Conservation (phyloP, 768 basidiomycete genomes). For the Tricholoma furcatifolium region DNA sequence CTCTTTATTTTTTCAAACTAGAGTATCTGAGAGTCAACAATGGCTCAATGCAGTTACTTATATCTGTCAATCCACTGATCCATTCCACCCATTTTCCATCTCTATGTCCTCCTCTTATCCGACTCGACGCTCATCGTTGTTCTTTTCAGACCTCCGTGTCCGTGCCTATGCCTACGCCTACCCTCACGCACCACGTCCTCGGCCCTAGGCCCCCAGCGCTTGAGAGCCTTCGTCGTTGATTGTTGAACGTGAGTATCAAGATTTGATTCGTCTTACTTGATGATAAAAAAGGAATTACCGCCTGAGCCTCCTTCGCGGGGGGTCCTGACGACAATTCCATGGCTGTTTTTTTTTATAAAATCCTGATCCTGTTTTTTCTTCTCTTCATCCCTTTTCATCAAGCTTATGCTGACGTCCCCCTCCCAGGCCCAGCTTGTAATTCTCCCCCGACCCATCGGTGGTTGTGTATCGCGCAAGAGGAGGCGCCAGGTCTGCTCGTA, state of each 20-base stretch:
- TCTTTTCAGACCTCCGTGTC: too few species aligned
- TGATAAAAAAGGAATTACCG: slow-evolving; percentile 84
- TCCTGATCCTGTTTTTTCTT: slow-evolving; percentile 46
- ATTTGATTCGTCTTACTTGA: slow-evolving; percentile 33
- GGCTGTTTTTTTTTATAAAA: slow-evolving; percentile 73
- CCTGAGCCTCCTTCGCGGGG: slow-evolving; percentile 54
- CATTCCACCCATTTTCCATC: too few species aligned
- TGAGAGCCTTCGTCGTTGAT: too few species aligned
- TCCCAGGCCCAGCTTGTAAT: too few species aligned
- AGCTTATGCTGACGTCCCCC: slow-evolving; percentile 7
- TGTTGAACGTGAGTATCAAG: slow-evolving; percentile 36
- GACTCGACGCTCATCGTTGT: not conserved
- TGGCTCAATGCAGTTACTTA: slow-evolving; percentile 67
- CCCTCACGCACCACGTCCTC: too few species aligned
- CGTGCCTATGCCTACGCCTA: too few species aligned
- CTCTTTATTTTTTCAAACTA: slow-evolving; percentile 80
- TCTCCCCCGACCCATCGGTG: too few species aligned
- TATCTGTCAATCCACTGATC: slow-evolving; percentile 63
- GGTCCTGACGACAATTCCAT: slow-evolving; percentile 71
- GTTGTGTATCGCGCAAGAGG: too few species aligned
- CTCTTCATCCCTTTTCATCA: not conserved
- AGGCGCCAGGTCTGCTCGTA: not conserved
- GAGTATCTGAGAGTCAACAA: slow-evolving; percentile 83
- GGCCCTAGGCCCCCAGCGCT: too few species aligned
- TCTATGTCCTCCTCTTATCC: not conserved